Conservation (phyloP, 2,329 filamentous ascomycete genomes). For the Fusarium palustre region DNA sequence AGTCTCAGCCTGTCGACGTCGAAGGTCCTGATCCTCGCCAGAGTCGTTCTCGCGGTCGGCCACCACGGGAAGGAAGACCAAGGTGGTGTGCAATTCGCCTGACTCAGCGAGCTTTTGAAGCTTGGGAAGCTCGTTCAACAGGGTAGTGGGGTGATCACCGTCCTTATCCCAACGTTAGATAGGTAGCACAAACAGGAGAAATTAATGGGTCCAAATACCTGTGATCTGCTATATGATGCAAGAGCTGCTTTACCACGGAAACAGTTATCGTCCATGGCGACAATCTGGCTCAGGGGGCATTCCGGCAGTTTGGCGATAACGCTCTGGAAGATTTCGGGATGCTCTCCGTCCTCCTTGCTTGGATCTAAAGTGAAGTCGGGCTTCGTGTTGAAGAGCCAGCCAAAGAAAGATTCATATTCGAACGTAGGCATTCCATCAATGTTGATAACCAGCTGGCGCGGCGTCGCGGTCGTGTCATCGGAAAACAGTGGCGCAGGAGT, state of each 20-base stretch:
- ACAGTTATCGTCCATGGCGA: conserved; percentile 59
- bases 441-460: conserved; percentile 69
- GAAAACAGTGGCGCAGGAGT: conserved; percentile 63
- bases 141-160: conserved; percentile 55
- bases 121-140: conserved; percentile 59
- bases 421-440: conserved; percentile 66
- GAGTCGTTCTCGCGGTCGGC: conserved; percentile 55
- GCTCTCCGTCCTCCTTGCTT: conserved; percentile 57
- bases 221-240: conserved; percentile 58
- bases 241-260: conserved; percentile 59
- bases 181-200: not conserved
- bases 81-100: conserved; percentile 66
- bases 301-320: conserved; percentile 52
- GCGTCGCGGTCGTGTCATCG: conserved; percentile 48
- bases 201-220: conserved; percentile 50
- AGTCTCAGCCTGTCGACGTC: conserved; percentile 62
- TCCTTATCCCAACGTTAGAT: conserved; percentile 52
- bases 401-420: conserved; percentile 58
- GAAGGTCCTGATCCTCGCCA: conserved; percentile 58
- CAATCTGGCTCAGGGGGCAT: conserved; percentile 55
- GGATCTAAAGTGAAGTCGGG: conserved; percentile 64
- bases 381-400: conserved; percentile 51
- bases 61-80: conserved; percentile 66
- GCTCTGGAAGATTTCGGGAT: conserved; percentile 56
- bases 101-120: conserved; percentile 60